phyloP scores from a whole-genome alignment of 148 eudicot genomes.

The Heliosperma pusillum region DNA sequence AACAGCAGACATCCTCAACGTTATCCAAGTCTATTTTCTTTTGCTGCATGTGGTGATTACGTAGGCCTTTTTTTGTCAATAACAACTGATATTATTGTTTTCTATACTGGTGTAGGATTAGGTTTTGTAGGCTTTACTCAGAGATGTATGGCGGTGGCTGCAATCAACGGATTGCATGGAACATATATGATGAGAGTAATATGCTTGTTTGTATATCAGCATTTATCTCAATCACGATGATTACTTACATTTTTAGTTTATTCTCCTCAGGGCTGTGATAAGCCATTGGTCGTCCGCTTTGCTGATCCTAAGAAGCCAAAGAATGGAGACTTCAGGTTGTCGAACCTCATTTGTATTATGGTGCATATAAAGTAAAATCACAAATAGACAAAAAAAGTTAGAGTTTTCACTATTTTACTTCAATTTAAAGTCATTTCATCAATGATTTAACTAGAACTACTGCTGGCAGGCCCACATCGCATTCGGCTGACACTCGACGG shows the following conservation, averaged over 20 bases:
- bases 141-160: conserved; percentile 88
- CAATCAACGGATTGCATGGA: conserved; percentile 79
- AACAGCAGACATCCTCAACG: not conserved
- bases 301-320: conserved; percentile 97
- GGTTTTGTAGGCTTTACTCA: conserved; percentile 70
- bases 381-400: not conserved
- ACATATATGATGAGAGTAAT: conserved; percentile 72
- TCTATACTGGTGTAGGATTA: conserved; percentile 43
- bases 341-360: not conserved
- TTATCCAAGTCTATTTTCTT: conserved; percentile 1
- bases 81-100: not conserved
- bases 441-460: conserved; percentile 3
- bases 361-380: not conserved
- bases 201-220: conserved; percentile 18
- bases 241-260: conserved; percentile 12
- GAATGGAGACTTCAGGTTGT: conserved; percentile 62
- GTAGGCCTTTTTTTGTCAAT: not conserved
- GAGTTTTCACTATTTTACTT: not conserved
- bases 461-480: conserved; percentile 40
- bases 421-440: not conserved
- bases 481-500: conserved; percentile 31
- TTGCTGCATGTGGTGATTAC: conserved; percentile 8
- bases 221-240: conserved; percentile 12
- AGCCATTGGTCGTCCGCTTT: conserved; percentile 79
- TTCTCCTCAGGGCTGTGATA: conserved; percentile 72